Base-by-base conservation (phyloP, 1,284 basidiomycete genomes). In the Veloporphyrellus conicus region DNA sequence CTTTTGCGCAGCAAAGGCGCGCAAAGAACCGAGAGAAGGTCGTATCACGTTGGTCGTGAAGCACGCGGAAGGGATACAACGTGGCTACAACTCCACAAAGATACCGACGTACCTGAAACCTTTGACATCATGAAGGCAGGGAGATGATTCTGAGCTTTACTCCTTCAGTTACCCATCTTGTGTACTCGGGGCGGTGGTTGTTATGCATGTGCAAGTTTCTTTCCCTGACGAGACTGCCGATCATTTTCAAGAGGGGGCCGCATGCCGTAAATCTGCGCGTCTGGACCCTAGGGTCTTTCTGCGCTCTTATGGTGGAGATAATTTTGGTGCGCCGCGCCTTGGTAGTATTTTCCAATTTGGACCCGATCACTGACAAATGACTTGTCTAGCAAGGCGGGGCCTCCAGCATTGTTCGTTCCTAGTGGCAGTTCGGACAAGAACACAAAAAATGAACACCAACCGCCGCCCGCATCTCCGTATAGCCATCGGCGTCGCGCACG, bases 41-140 rank as follows among this genome's bases (percentile, higher is more conserved):
- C 18, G 42, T 25, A 33, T 47, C 44, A 43, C 44, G 38, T 60
- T 51, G 38, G 41, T 12, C 18, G 18, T 38, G 41, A 36, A 47
- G 45, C 55, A 56, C 28, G 43, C 25, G 46, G 46, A n/a, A 33
- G 29, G 36, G 33, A 39, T 23, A 27, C 35, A 60, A 47, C 46
- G 42, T 46, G 53, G 28, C 28, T 14, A 23, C 28, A 16, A 20
- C 19, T 41, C 19, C 33, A 44, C 33, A 35, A 41, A 50, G 40
- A 41, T 35, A 28, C 40, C 43, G 35, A 28, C n/a, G 33, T 18
- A 33, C 25, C 20, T 36, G 12, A 3, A 32, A 10, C 18, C 33
- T 31, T 16, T 11, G 14, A 6, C n/a, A n/a, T n/a, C n/a, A 16
- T 34, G 5, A 38, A 41, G 22, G 22, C 31, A 4, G 23, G 8